Evolutionary conservation across 495 filamentous ascomycete species (phyloP).

Genomic region (Annulohypoxylon nitens): DNA sequence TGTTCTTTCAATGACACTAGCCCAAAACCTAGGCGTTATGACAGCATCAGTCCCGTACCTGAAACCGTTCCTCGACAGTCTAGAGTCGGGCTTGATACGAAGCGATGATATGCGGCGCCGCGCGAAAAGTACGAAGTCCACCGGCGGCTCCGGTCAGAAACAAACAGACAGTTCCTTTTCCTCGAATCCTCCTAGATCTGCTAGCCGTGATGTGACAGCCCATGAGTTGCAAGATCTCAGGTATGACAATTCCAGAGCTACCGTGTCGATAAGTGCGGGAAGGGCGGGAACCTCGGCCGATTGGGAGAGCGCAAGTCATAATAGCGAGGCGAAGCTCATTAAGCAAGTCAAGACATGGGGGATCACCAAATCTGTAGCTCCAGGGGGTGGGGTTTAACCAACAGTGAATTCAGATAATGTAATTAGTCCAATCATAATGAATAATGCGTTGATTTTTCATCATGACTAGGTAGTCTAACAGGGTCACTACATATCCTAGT

Average conservation of each 20-base stretch:
- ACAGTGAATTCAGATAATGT: neutral
- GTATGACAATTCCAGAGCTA: constrained; percentile 2
- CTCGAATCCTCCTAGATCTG: neutral
- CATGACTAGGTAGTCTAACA: no score
- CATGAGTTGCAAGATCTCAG: neutral
- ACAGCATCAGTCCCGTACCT: constrained; percentile 48
- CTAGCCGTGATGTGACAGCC: neutral
- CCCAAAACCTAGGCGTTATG: neutral
- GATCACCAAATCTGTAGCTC: neutral
- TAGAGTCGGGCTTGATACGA: constrained; percentile 60
- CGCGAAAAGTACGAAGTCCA: constrained; percentile 18
- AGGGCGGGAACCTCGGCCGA: neutral
- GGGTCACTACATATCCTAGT: neutral
- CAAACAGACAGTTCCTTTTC: neutral
- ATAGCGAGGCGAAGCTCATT: neutral
- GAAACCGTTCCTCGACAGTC: constrained; percentile 62
- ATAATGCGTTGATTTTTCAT: neutral
- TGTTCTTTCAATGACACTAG: neutral
- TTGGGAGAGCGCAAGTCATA: neutral
- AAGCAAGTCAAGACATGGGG: neutral
- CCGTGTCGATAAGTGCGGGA: neutral
- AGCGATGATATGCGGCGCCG: constrained; percentile 53
- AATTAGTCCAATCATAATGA: neutral
- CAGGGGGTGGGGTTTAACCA: neutral
- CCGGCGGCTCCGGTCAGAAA: neutral